These are phyloP conservation scores for Didymella glomerata DNA, from an alignment of 2,329 filamentous ascomycete genomes.

Conservation along the genomic window DNA sequence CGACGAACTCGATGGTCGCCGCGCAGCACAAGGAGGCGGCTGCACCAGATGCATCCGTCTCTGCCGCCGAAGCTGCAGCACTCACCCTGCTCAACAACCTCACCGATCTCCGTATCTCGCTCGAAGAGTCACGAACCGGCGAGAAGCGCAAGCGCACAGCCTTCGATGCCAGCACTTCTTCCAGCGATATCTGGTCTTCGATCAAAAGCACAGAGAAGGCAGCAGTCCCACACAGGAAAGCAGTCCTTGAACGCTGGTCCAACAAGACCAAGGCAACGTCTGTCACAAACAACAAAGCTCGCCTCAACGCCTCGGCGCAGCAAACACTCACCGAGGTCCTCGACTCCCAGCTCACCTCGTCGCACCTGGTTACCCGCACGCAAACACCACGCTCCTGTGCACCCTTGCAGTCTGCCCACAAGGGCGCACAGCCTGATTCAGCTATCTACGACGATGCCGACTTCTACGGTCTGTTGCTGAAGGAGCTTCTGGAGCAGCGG, in stretches of 20 bases:
- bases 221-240: slow-evolving; percentile 69
- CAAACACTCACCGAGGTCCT: slow-evolving; percentile 74
- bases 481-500: slow-evolving; percentile 91
- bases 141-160: slow-evolving; percentile 66
- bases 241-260: slow-evolving; percentile 89
- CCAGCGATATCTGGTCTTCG: slow-evolving; percentile 74
- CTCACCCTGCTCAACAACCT: slow-evolving; percentile 85
- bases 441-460: slow-evolving; percentile 90
- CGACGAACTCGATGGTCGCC: slow-evolving; percentile 70
- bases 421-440: slow-evolving; percentile 33
- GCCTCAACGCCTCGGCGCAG: slow-evolving; percentile 65
- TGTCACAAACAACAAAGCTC: slow-evolving; percentile 61
- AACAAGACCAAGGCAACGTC: slow-evolving; percentile 73
- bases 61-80: slow-evolving; percentile 85
- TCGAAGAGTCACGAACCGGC: slow-evolving; percentile 62
- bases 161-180: slow-evolving; percentile 65
- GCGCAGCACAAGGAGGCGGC: slow-evolving; percentile 45
- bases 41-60: slow-evolving; percentile 61
- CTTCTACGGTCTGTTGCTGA: slow-evolving; percentile 92
- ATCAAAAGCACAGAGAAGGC: slow-evolving; percentile 72
- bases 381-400: slow-evolving; percentile 79
- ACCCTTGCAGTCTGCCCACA: slow-evolving; percentile 67
- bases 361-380: slow-evolving; percentile 74
- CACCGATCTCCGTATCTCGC: slow-evolving; percentile 70
- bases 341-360: slow-evolving; percentile 71